Evolutionary conservation across 257 asterid species (phyloP).

Genomic region (Ophiorrhiza pumila): DNA sequence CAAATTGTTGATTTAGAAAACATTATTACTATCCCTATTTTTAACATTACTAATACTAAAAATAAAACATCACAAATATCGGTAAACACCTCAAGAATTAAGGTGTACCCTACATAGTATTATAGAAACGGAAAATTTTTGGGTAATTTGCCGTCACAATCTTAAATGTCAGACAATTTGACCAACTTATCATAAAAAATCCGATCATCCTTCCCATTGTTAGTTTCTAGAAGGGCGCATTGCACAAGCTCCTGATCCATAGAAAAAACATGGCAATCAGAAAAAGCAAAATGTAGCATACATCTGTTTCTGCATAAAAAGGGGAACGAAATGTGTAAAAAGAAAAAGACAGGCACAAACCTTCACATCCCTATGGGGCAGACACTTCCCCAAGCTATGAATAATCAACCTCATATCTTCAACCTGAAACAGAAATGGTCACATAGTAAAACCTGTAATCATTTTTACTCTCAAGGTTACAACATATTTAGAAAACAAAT

Average conservation of each 20-base stretch:
- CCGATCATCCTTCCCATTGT: slow-evolving; percentile 71
- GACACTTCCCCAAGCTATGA: slow-evolving; percentile 81
- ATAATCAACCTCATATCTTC: slow-evolving; percentile 85
- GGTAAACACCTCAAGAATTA: too few species aligned
- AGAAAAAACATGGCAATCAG: neutral
- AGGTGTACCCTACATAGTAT: too few species aligned
- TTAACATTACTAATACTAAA: too few species aligned
- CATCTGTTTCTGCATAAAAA: too few species aligned
- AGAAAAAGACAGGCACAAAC: slow-evolving; percentile 31
- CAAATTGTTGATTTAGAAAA: too few species aligned
- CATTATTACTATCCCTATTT: too few species aligned
- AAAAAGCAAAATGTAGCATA: neutral
- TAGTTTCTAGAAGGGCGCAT: slow-evolving; percentile 84
- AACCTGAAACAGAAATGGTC: slow-evolving; percentile 46
- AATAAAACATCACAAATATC: too few species aligned
- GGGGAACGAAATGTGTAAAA: neutral
- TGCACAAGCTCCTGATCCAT: slow-evolving; percentile 68
- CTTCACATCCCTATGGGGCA: slow-evolving; percentile 87
- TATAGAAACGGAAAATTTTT: too few species aligned
- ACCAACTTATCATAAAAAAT: slow-evolving; percentile 76
- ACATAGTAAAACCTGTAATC: neutral
- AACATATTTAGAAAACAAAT: neutral
- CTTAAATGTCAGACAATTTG: slow-evolving; percentile 30
- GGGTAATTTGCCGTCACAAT: too few species aligned
- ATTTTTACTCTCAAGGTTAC: neutral